phyloP scores from a whole-genome alignment of 2,329 filamentous ascomycete genomes.

The Talaromyces funiculosus region DNA sequence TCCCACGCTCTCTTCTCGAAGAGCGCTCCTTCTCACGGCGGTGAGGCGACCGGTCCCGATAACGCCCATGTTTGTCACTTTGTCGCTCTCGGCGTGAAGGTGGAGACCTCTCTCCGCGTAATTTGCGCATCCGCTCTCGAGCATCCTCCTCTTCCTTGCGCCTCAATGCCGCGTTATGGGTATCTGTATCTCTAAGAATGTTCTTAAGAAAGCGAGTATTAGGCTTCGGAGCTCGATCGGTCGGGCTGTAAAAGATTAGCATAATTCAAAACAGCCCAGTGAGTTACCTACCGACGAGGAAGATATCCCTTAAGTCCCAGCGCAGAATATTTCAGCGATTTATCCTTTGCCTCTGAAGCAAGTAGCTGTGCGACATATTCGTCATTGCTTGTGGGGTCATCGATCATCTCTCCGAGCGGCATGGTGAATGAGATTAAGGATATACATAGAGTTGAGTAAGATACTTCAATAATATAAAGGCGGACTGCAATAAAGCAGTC shows the following conservation, averaged over 20 bases:
- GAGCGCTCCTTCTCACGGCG: slow-evolving; percentile 19
- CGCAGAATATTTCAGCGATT: slow-evolving; percentile 66
- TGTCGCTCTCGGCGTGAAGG: slow-evolving; percentile 21
- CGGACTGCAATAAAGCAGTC: slow-evolving; percentile 1
- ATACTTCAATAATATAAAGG: neutral
- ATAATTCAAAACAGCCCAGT: neutral
- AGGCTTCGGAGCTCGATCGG: slow-evolving; percentile 69
- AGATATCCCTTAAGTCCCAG: slow-evolving; percentile 66
- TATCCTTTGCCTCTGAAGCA: slow-evolving; percentile 69
- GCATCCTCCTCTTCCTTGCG: slow-evolving; percentile 81
- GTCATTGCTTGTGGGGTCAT: slow-evolving; percentile 41
- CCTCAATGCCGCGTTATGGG: slow-evolving; percentile 79
- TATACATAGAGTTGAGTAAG: slow-evolving; percentile 17
- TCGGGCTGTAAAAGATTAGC: slow-evolving; percentile 45
- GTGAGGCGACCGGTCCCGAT: slow-evolving; percentile 6
- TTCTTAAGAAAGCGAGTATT: slow-evolving; percentile 86
- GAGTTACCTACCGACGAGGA: slow-evolving; percentile 46
- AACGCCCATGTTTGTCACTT: slow-evolving; percentile 20
- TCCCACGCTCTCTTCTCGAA: slow-evolving; percentile 25
- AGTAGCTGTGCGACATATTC: slow-evolving; percentile 72
- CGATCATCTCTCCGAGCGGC: slow-evolving; percentile 29
- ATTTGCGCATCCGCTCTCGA: slow-evolving; percentile 59
- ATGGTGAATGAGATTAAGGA: slow-evolving; percentile 17
- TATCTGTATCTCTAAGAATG: slow-evolving; percentile 81
- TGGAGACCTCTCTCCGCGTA: slow-evolving; percentile 40